Evolutionary conservation across 1,284 basidiomycete species (phyloP), one percentile per base, ranked within the genome.

Genomic region (Leccinum pachyderme): DNA sequence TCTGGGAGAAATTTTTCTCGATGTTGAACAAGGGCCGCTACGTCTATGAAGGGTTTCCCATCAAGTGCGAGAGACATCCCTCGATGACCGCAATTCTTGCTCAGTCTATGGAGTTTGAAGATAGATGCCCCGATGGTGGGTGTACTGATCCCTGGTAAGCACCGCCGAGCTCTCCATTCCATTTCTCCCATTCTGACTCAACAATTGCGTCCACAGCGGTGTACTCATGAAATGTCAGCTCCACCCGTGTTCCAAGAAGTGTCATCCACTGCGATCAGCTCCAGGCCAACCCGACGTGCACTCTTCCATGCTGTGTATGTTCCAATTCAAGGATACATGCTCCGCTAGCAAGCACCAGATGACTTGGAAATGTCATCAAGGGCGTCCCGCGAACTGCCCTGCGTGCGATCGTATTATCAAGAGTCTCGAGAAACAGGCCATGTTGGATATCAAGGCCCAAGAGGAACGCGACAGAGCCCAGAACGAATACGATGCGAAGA

Each of bases 31-130:
- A 66, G 2, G 69, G 67, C 7, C 69, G 71, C 0, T 77, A 86
- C 57, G 60, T 86, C n/a, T 82, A 81, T 55, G 71, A 80, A 28
- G 86, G 86, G 0, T 71, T 87, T 33, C 85, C 86, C 5, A 70
- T 80, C 18, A 68, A 66, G 53, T 87, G 85, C 57, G 76, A 83
- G 56, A 73, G 72, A 2, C 86, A 87, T 62, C 77, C 77, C 0
- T 63, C 74, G 44, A 71, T 71, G 22, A 76, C 57, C 0, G 69
- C 68, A 0, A 53, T 75, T 18, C 61, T 87, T 7, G 64, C 63
- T 22, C 43, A 56, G 2, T 68, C 80, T 0, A 66, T 53, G 1
- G 78, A 86, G 7, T 87, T 87, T 53, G 80, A 83, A 7, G 58
- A 58, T 5, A 61, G 73, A 27, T 77, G 74, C 59, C 85, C 84